These are phyloP conservation scores for Rhinocladiella similis DNA, from an alignment of 2,329 filamentous ascomycete species.

Conservation along the genomic window DNA sequence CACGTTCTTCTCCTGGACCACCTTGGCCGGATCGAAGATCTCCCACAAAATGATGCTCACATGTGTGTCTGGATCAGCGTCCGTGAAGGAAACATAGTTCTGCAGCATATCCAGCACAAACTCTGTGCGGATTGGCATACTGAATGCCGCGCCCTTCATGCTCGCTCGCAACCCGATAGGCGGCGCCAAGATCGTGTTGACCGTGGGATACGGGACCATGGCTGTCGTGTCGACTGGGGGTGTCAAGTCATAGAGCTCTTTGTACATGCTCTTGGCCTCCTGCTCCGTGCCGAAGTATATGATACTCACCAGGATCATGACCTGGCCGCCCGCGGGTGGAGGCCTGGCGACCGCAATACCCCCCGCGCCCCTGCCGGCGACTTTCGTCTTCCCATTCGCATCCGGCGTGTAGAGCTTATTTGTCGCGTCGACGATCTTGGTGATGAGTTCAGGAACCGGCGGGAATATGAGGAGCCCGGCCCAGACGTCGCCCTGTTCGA, in stretches of 20 bases:
- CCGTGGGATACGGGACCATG: slow-evolving; percentile 43
- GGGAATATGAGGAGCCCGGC: slow-evolving; percentile 34
- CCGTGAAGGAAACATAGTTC: slow-evolving; percentile 34
- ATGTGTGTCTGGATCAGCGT: slow-evolving; percentile 32
- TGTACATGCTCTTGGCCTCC: slow-evolving; percentile 39
- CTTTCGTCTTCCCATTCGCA: slow-evolving; percentile 26
- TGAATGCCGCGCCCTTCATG: slow-evolving; percentile 48
- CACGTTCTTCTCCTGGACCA: slow-evolving; percentile 41
- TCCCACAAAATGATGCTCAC: slow-evolving; percentile 43
- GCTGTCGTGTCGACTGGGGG: slow-evolving; percentile 40
- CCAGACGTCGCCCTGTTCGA: slow-evolving; percentile 38
- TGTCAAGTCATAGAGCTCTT: slow-evolving; percentile 39
- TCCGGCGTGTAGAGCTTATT: slow-evolving; percentile 27
- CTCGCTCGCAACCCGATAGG: slow-evolving; percentile 41
- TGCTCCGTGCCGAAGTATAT: slow-evolving; percentile 42
- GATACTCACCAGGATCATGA: slow-evolving; percentile 33
- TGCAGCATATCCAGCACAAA: slow-evolving; percentile 37
- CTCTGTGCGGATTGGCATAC: slow-evolving; percentile 40
- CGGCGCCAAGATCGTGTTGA: slow-evolving; percentile 43
- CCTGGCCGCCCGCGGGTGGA: slow-evolving; percentile 33
- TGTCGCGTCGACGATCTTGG: slow-evolving; percentile 30
- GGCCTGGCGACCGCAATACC: slow-evolving; percentile 34
- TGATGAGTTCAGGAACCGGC: slow-evolving; percentile 29
- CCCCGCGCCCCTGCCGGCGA: slow-evolving; percentile 22
- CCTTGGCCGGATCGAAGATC: slow-evolving; percentile 43